Conservation (phyloP, 495 filamentous ascomycete species). For the Achaetomiella virescens region DNA sequence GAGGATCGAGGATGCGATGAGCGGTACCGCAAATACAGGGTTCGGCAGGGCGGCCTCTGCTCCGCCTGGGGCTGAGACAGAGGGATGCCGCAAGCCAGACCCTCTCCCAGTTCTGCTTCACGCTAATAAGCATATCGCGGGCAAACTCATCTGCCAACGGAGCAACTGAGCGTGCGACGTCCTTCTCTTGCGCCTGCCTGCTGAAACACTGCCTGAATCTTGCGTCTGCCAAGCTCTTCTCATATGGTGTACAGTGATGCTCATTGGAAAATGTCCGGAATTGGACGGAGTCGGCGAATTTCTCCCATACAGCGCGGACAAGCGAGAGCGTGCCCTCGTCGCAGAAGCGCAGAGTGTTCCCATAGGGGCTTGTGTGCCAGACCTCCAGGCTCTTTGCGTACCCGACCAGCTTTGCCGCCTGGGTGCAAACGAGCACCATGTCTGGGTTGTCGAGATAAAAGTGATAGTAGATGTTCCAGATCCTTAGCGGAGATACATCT, state of each 20-base stretch:
- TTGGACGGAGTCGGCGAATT: constrained; percentile 17
- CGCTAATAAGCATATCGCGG: constrained; percentile 22
- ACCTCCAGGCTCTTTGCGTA: constrained; percentile 29
- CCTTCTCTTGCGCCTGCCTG: constrained; percentile 4
- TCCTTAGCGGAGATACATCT: constrained; percentile 13
- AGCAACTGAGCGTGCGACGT: constrained; percentile 9
- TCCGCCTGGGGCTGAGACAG: background rate
- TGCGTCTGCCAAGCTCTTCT: background rate
- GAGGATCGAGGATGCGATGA: constrained; percentile 16
- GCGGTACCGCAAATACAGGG: constrained; percentile 26
- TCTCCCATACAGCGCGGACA: constrained; percentile 32
- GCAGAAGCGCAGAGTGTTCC: constrained; percentile 29
- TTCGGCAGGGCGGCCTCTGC: constrained; percentile 22
- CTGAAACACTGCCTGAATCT: background rate
- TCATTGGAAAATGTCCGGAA: background rate
- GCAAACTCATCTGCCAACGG: constrained; percentile 5
- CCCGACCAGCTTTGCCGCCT: constrained; percentile 35
- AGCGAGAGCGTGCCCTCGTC: constrained; percentile 28
- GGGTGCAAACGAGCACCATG: constrained; percentile 28
- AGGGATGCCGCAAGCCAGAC: constrained; percentile 19
- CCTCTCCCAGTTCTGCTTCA: constrained; percentile 31
- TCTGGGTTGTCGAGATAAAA: constrained; percentile 38
- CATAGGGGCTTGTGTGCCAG: constrained; percentile 36
- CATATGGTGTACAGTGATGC: constrained; percentile 2
- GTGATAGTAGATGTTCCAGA: constrained; percentile 55